Evolutionary conservation across 2,329 filamentous ascomycete genomes (phyloP).

Genomic region (Metarhizium robertsii): DNA sequence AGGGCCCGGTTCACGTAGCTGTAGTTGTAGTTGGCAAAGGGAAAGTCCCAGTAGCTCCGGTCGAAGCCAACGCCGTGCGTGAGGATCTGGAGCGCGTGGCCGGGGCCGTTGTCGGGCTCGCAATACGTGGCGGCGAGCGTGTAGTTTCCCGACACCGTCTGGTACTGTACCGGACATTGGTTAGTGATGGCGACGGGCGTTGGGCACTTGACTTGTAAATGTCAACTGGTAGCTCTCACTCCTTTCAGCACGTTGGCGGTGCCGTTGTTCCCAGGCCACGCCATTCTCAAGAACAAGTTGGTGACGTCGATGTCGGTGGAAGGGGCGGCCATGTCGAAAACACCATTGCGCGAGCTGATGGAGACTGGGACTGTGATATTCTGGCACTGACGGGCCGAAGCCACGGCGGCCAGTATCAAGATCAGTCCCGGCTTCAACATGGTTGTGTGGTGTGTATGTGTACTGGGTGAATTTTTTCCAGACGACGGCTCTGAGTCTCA

Average conservation of each 20-base stretch:
- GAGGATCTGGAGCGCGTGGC: constrained; percentile 27
- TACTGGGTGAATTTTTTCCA: too few relatives aligned
- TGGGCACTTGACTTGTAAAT: too few relatives aligned
- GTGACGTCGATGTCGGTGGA: constrained; percentile 47
- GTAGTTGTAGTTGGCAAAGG: constrained; percentile 50
- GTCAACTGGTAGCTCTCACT: constrained; percentile 17
- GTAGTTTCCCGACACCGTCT: constrained; percentile 42
- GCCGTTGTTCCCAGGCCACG: constrained; percentile 40
- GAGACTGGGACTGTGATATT: constrained; percentile 48
- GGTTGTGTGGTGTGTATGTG: neutral
- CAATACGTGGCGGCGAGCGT: constrained; percentile 54
- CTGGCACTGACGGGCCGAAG: constrained; percentile 27
- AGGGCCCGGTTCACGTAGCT: constrained; percentile 50
- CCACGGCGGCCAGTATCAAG: constrained; percentile 16
- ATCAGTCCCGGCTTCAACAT: constrained; percentile 15
- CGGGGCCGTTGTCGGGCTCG: constrained; percentile 36
- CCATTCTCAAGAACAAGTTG: constrained; percentile 42
- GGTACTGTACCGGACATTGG: constrained; percentile 25
- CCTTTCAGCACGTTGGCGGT: constrained; percentile 33
- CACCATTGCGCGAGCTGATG: constrained; percentile 42
- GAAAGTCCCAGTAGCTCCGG: constrained; percentile 51
- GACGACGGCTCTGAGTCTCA: too few relatives aligned
- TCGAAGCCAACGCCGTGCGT: constrained; percentile 33
- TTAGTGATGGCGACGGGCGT: neutral
- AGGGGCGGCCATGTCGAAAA: constrained; percentile 40